These are phyloP conservation scores for Alternaria brassicicola DNA, from an alignment of 2,329 filamentous ascomycete species.

Conservation along the genomic window DNA sequence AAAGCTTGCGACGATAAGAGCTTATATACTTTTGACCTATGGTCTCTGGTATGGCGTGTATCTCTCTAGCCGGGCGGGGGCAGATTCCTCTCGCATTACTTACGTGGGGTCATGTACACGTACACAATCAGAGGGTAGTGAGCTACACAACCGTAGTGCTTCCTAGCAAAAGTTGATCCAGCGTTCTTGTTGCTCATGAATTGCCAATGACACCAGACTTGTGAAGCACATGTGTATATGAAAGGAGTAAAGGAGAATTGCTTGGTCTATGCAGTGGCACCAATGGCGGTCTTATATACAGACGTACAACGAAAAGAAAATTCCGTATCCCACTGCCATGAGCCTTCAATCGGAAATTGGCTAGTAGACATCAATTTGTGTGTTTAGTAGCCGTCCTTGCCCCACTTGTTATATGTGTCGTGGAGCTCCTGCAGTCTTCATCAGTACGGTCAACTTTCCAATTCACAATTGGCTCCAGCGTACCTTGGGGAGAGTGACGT, in stretches of 20 bases:
- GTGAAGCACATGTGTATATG: neutral
- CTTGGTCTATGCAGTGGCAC: constrained; percentile 10
- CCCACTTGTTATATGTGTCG: constrained; percentile 99
- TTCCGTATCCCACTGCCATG: neutral
- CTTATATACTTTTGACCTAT: neutral
- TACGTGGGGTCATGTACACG: neutral
- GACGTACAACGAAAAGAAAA: constrained; percentile 11
- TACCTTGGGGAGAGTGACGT: constrained; percentile 85
- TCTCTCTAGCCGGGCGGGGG: neutral
- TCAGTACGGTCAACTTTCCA: neutral
- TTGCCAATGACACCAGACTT: neutral
- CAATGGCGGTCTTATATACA: constrained; percentile 24
- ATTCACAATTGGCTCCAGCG: neutral
- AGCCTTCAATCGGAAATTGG: neutral
- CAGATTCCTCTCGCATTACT: neutral
- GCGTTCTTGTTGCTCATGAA: neutral
- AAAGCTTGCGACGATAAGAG: neutral
- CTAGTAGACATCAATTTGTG: neutral
- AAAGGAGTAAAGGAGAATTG: constrained; percentile 2
- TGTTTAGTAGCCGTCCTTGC: constrained; percentile 83
- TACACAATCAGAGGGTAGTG: neutral
- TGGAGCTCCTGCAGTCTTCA: constrained; percentile 71
- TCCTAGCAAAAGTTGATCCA: neutral
- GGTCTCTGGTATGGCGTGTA: neutral
- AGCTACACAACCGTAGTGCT: neutral